Evolutionary conservation across 2,329 filamentous ascomycete species (phyloP).

Genomic region (Diplocarpon rosae): DNA sequence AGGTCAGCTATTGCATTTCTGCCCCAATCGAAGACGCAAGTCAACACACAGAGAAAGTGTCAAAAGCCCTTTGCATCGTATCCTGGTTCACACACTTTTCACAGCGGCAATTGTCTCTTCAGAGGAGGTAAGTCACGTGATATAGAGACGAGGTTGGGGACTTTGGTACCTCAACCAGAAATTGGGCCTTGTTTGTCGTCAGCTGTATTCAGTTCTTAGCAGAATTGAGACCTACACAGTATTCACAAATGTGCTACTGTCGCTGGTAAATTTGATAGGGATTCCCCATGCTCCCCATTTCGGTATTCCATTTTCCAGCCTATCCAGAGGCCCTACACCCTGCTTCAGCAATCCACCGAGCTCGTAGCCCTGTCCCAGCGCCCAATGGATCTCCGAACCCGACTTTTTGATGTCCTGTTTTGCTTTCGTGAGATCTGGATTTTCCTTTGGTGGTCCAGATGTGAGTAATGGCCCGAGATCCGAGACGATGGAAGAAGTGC

Average conservation of each 20-base stretch:
- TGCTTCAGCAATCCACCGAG: slow-evolving; percentile 1
- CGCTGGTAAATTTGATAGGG: slow-evolving; percentile 5
- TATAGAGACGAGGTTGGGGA: too few relatives aligned
- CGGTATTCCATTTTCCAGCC: slow-evolving; percentile 6
- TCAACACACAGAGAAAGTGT: slow-evolving; percentile 52
- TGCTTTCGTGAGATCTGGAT: not conserved
- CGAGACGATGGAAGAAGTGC: not conserved
- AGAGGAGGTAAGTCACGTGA: slow-evolving; percentile 6
- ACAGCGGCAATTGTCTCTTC: slow-evolving; percentile 59
- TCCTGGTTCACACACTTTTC: slow-evolving; percentile 53
- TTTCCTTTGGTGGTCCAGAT: not conserved
- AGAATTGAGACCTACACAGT: slow-evolving; percentile 1
- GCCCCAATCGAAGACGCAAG: slow-evolving; percentile 10
- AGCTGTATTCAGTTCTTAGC: not conserved
- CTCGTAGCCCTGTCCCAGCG: slow-evolving; percentile 5
- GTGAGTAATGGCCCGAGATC: not conserved
- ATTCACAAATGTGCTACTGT: not conserved
- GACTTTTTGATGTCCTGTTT: not conserved
- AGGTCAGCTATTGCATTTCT: not conserved
- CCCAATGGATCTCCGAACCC: not conserved
- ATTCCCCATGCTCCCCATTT: slow-evolving; percentile 13
- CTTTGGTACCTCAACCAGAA: slow-evolving; percentile 30
- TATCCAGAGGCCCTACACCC: not conserved
- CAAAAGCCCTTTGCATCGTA: slow-evolving; percentile 57
- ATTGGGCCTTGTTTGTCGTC: slow-evolving; percentile 27